Conservation (phyloP, 192 early-diverging fungal species). For the Backusella psychrophila region DNA sequence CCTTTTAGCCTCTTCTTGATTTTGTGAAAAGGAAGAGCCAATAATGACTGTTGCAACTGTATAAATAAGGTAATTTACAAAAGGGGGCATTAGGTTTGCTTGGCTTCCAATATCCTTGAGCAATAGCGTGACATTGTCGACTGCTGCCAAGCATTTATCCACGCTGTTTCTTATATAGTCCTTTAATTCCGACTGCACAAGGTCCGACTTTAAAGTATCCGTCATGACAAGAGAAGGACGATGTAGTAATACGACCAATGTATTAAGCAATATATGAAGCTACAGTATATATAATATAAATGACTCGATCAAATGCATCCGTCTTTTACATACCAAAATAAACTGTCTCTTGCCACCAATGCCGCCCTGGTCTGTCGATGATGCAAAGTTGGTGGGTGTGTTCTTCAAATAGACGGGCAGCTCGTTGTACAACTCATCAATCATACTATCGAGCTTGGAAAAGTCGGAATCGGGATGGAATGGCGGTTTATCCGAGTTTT, state of each 20-base stretch:
- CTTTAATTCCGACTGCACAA: constrained; percentile 16
- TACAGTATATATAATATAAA: constrained; percentile 10
- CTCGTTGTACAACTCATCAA: constrained; percentile 37
- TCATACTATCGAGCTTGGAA: constrained; percentile 33
- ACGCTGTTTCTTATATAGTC: constrained; percentile 38
- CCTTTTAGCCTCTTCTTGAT: constrained; percentile 33
- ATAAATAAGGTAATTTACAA: constrained; percentile 44
- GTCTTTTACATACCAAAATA: not conserved
- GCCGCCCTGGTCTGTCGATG: constrained; percentile 3
- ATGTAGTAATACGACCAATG: constrained; percentile 44
- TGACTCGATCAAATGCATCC: too few species aligned
- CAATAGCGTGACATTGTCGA: constrained; percentile 40
- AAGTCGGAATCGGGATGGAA: constrained; percentile 45
- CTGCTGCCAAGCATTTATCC: constrained; percentile 37
- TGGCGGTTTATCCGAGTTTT: constrained; percentile 29
- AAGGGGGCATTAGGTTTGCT: constrained; percentile 36
- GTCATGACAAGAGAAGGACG: constrained; percentile 36
- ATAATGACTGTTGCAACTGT: constrained; percentile 49
- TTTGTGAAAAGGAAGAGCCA: constrained; percentile 41
- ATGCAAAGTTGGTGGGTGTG: constrained; percentile 33
- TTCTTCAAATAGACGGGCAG: constrained; percentile 34
- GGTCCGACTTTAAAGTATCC: constrained; percentile 23
- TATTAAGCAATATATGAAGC: constrained; percentile 46
- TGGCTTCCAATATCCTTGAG: constrained; percentile 32
- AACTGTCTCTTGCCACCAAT: constrained; percentile 24